phyloP scores from a whole-genome alignment of 345 rosid genomes.

The Hibiscus trionum region DNA sequence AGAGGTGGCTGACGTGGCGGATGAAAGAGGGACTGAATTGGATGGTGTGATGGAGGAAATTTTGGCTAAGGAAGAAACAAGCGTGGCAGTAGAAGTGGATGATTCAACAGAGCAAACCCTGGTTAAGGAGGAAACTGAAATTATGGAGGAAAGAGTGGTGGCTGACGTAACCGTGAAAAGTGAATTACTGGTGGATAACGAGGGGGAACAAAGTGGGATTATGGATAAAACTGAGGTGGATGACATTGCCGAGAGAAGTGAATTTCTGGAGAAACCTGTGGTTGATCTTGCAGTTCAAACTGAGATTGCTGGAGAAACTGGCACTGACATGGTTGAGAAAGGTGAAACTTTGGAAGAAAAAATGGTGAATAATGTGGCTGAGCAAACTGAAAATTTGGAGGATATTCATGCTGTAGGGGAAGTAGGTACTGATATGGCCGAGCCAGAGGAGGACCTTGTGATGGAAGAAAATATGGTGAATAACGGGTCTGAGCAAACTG shows the following conservation, averaged over 20 bases:
- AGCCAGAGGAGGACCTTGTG: conserved; percentile 22
- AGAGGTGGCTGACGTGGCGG: background rate
- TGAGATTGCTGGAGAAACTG: conserved; percentile 15
- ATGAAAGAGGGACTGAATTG: background rate
- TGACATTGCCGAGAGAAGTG: conserved; percentile 1
- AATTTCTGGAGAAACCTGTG: background rate
- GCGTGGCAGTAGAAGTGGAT: background rate
- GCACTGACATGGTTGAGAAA: conserved; percentile 19
- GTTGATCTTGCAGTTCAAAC: conserved; percentile 18
- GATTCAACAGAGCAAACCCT: conserved; percentile 10
- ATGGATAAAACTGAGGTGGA: background rate
- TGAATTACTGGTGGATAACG: conserved; percentile 19
- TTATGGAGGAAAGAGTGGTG: conserved; percentile 8
- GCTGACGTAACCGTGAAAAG: conserved; percentile 9
- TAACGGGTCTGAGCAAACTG: background rate
- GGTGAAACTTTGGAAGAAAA: conserved; percentile 3
- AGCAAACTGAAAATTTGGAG: conserved; percentile 19
- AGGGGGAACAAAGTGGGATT: conserved; percentile 21
- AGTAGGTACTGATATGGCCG: conserved; percentile 2
- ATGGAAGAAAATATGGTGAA: conserved; percentile 15
- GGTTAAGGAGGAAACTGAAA: conserved; percentile 15
- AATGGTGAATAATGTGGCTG: conserved; percentile 7
- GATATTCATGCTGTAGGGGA: conserved; percentile 16
- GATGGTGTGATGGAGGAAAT: background rate
- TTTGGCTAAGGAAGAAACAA: background rate